Base-by-base conservation (phyloP, 108 stramenopile genomes). In the Nitzschia putrida region DNA sequence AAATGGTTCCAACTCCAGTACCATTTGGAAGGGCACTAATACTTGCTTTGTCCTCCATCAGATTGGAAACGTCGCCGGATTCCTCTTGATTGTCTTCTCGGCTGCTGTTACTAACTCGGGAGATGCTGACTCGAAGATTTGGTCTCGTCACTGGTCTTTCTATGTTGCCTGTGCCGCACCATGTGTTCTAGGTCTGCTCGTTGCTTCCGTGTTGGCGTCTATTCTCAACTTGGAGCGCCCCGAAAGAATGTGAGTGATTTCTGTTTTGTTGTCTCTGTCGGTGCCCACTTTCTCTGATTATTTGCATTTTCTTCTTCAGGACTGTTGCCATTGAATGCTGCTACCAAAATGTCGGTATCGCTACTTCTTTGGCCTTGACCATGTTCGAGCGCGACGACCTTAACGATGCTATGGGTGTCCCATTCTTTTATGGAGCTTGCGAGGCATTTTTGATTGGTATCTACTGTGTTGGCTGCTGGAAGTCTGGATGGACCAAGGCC, bases 341-440 rank as follows among this genome's bases (percentile, higher is more conserved):
- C 54, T 95, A 95, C 60, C 95, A 95, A 83, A 95, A 95, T 75
- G 79, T 89, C 3, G 95, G 95, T 9, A 92, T 95, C 68, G 90
- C 85, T 0, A 91, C 88, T 3, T 84, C 86, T 4, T 69, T 86
- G 52, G 89, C 85, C 0, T 64, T 91, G 24, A 68, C 90, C 64
- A 90, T 94, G 90, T 91, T 91, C 70, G 47, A 80, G 23, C 85
- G 84, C n/a, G 66, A 79, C 8, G 80, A 87, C 20, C 60, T 82
- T 54, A 81, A 65, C 7, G 71, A 83, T 41, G 93, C 93, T 7
- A 83, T 93, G 70, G 85, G 88, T 24, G 87, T 94, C 22, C 90
- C 90, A 47, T 81, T 94, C 24, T 91, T 85, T 52, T 94, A 91
- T 66, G 92, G 92, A 8, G 40, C 80, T n/a, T 66, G 82, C 60